phyloP scores from a whole-genome alignment of 257 asterid species.

The Solanum commersonii region DNA sequence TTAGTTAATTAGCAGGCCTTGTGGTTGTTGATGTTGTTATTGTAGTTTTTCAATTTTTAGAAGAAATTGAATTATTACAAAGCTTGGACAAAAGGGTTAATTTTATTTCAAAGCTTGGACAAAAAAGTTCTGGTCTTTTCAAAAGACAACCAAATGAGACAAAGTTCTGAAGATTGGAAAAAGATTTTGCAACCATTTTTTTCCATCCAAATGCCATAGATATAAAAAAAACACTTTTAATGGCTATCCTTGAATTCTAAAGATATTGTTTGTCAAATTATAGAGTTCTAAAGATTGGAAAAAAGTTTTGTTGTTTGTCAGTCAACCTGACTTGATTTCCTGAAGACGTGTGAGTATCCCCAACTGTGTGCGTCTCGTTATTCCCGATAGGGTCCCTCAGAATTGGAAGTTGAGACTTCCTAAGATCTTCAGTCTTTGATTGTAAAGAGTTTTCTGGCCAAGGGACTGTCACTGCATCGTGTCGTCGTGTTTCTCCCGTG shows the following conservation, averaged over 20 bases:
- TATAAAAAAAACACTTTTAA: not conserved
- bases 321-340: not conserved
- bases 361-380: not conserved
- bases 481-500: not conserved
- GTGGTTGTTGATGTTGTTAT: not conserved
- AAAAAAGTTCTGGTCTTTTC: not conserved
- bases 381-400: not conserved
- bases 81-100: not conserved
- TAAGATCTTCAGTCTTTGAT: not conserved
- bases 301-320: not conserved
- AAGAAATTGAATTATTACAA: not conserved
- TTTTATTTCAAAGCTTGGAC: not conserved
- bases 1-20: not conserved
- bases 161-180: not conserved
- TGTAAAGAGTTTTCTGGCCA: not conserved
- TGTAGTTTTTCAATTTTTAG: not conserved
- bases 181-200: not conserved
- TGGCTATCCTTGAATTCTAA: not conserved
- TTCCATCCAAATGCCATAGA: not conserved
- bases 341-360: not conserved
- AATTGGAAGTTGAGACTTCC: not conserved
- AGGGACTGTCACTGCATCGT: not conserved
- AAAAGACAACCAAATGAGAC: not conserved
- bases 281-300: not conserved
- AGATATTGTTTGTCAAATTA: not conserved